phyloP scores from a whole-genome alignment of 768 basidiomycete species.

The Serendipita vermifera region DNA sequence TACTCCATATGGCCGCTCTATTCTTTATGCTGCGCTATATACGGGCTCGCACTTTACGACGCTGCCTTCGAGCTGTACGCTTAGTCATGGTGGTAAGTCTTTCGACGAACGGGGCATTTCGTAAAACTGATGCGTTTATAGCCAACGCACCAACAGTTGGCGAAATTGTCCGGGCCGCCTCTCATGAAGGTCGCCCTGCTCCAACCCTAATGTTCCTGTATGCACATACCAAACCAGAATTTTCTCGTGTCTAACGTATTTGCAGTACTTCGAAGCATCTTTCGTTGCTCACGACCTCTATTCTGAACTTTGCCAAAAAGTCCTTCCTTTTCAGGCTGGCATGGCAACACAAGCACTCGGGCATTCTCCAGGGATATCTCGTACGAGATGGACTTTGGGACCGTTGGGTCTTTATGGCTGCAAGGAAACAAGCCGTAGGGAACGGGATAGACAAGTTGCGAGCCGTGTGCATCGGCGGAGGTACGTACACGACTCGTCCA shows the following conservation, averaged over 20 bases:
- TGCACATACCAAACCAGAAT: conserved; percentile 10
- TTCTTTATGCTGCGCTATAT: conserved; percentile 67
- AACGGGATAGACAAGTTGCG: conserved; percentile 49
- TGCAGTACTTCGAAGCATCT: conserved; percentile 42
- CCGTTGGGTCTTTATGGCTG: conserved; percentile 54
- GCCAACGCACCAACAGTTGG: conserved; percentile 13
- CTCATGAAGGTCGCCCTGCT: conserved; percentile 15
- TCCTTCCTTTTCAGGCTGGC: conserved; percentile 49
- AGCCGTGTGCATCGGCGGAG: conserved; percentile 58
- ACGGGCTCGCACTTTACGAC: conserved; percentile 56
- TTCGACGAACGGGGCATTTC: conserved; percentile 16
- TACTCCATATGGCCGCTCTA: conserved; percentile 63
- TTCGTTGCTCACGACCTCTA: conserved; percentile 36
- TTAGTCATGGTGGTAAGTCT: conserved; percentile 19
- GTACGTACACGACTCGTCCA: conserved; percentile 28
- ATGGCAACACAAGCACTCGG: conserved; percentile 64
- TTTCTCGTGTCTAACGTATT: neutral
- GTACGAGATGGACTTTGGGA: conserved; percentile 80
- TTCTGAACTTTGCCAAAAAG: conserved; percentile 39
- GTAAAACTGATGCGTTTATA: conserved; percentile 16
- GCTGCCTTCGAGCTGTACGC: conserved; percentile 33
- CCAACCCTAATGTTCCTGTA: conserved; percentile 65
- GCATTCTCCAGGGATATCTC: conserved; percentile 57
- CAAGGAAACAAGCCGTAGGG: conserved; percentile 48
- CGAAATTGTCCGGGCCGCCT: conserved; percentile 17